Evolutionary conservation across 225 moss, liverwort and hornwort genomes (phyloP).

Genomic region (Bryoerythrophyllum caledonicum): DNA sequence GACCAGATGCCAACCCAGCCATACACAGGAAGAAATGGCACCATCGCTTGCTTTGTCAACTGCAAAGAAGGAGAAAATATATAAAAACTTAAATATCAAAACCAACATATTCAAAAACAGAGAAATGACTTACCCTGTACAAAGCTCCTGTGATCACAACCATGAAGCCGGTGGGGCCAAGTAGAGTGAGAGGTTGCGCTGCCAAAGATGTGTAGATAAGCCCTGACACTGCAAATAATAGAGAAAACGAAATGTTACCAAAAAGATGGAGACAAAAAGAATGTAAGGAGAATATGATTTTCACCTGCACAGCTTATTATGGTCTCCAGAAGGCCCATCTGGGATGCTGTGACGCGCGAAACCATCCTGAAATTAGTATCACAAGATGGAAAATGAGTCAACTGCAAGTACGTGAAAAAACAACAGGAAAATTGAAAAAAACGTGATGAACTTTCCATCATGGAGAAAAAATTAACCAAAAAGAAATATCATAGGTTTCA

Average conservation of each 20-base stretch:
- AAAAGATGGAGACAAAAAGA: neutral
- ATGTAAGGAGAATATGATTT: neutral
- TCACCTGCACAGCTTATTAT: constrained; percentile 71
- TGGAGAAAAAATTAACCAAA: too few relatives aligned
- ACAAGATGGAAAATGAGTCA: neutral
- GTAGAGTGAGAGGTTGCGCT: constrained; percentile 69
- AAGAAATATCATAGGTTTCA: too few relatives aligned
- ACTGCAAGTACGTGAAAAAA: neutral
- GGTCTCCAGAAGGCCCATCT: constrained; percentile 76
- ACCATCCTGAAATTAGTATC: constrained; percentile 47
- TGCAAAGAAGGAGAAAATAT: constrained; percentile 21
- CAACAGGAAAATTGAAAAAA: neutral
- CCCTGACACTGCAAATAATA: constrained; percentile 55
- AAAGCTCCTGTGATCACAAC: constrained; percentile 74
- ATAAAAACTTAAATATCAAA: too few relatives aligned
- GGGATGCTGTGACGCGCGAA: constrained; percentile 57
- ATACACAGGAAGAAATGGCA: constrained; percentile 77
- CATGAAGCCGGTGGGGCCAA: constrained; percentile 84
- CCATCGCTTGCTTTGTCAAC: constrained; percentile 54
- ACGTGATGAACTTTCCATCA: too few relatives aligned
- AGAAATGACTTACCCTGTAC: constrained; percentile 46
- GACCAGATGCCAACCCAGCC: constrained; percentile 88
- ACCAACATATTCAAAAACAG: too few relatives aligned
- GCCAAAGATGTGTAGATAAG: constrained; percentile 61
- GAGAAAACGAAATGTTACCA: constrained; percentile 2